Evolutionary conservation across 2,329 filamentous ascomycete genomes (phyloP).

Genomic region (Hypomyces rosellus): DNA sequence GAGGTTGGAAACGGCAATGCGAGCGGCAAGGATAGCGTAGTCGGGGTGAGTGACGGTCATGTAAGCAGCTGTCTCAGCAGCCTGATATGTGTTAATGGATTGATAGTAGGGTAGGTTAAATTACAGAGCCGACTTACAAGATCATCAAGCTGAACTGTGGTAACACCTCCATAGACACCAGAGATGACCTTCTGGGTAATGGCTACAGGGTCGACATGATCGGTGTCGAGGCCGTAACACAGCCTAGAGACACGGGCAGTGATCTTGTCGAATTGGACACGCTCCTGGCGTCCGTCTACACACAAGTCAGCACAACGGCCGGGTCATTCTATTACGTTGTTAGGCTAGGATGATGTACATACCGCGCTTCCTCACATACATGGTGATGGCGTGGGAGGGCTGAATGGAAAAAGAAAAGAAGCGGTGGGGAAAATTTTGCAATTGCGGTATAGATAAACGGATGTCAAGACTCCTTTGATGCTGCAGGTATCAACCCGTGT

Average conservation of each 20-base stretch:
- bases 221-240: slow-evolving; percentile 93
- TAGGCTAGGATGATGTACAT: slow-evolving; percentile 25
- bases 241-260: slow-evolving; percentile 94
- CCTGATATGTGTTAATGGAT: slow-evolving; percentile 46
- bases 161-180: slow-evolving; percentile 97
- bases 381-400: slow-evolving; percentile 30
- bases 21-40: slow-evolving; percentile 95
- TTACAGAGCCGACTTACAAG: slow-evolving; percentile 57
- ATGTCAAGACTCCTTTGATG: slow-evolving; percentile 16
- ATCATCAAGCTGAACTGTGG: slow-evolving; percentile 92
- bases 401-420: not conserved
- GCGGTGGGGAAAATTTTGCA: slow-evolving; percentile 5
- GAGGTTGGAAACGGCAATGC: slow-evolving; percentile 97
- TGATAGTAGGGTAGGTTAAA: not conserved
- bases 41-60: slow-evolving; percentile 99
- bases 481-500: slow-evolving; percentile 20
- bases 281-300: slow-evolving; percentile 96
- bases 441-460: slow-evolving; percentile 13
- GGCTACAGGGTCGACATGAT: slow-evolving; percentile 91
- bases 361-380: slow-evolving; percentile 61
- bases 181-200: slow-evolving; percentile 99
- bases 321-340: not conserved
- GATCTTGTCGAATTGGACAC: slow-evolving; percentile 99
- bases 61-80: slow-evolving; percentile 96
- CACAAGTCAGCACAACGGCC: slow-evolving; percentile 20